Conservation (phyloP, 1,284 basidiomycete species). For the Leccinum pachyderme region DNA sequence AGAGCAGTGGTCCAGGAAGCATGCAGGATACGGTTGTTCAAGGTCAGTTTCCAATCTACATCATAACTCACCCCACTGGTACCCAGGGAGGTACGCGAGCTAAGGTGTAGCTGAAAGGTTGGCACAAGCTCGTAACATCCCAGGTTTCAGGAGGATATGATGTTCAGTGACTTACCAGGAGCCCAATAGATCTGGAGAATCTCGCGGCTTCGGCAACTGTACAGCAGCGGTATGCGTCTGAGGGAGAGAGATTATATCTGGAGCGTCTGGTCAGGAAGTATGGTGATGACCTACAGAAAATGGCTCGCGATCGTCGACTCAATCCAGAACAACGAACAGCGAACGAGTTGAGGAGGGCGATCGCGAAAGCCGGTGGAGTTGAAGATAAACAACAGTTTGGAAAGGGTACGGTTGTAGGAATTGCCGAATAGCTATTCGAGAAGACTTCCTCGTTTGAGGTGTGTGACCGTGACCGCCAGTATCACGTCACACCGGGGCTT, state of each 20-base stretch:
- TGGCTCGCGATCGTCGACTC: slow-evolving; percentile 78
- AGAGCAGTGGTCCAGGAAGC: background rate
- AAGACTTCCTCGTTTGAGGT: slow-evolving; percentile 9
- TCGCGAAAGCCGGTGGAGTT: slow-evolving; percentile 49
- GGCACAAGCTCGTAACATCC: slow-evolving; percentile 1
- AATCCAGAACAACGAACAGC: slow-evolving; percentile 87
- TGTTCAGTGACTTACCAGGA: slow-evolving; percentile 11
- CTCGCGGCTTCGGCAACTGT: slow-evolving; percentile 43
- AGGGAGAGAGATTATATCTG: slow-evolving; percentile 72
- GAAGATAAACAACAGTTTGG: background rate
- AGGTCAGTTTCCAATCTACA: slow-evolving; percentile 34
- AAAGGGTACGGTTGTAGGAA: background rate
- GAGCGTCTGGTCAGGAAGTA: slow-evolving; percentile 67
- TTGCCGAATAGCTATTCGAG: slow-evolving; percentile 4
- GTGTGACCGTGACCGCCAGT: slow-evolving; percentile 28
- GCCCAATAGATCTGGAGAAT: slow-evolving; percentile 45
- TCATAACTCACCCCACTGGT: background rate
- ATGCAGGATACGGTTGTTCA: slow-evolving; percentile 24
- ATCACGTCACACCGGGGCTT: slow-evolving; percentile 26
- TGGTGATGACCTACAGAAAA: slow-evolving; percentile 70
- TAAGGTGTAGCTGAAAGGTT: background rate
- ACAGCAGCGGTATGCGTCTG: slow-evolving; percentile 64
- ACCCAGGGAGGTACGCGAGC: background rate
- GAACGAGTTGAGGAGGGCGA: slow-evolving; percentile 72
- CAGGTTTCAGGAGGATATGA: background rate